A percentile compares a stretch with the other conserved stretches of the same genome.
Conservation (phyloP, 2,329 filamentous ascomycete genomes). For the Macrophomina phaseolina region DNA sequence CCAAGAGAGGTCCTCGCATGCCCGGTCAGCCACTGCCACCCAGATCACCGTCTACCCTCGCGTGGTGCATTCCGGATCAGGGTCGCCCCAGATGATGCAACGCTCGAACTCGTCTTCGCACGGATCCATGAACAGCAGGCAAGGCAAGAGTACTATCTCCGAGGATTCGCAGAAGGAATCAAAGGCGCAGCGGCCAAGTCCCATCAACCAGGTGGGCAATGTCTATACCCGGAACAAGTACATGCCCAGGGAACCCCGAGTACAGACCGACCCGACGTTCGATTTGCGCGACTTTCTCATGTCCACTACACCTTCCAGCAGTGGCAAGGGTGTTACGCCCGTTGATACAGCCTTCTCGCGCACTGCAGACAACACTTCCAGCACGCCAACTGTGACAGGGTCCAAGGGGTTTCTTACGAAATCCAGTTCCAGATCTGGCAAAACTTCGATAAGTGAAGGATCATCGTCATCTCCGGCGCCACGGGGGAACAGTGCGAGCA, state of each 20-base stretch:
- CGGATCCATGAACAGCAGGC: background rate
- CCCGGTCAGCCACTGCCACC: background rate
- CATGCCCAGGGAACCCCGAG: slow-evolving; percentile 73
- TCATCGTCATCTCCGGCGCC: slow-evolving; percentile 6
- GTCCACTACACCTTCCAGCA: slow-evolving; percentile 68
- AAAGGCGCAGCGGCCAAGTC: slow-evolving; percentile 20
- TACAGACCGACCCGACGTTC: slow-evolving; percentile 71
- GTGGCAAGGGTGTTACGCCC: slow-evolving; percentile 9
- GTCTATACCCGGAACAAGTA: slow-evolving; percentile 21
- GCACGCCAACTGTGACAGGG: slow-evolving; percentile 1
- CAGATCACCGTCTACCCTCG: slow-evolving; percentile 39
- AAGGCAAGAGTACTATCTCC: slow-evolving; percentile 16
- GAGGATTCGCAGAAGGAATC: slow-evolving; percentile 21
- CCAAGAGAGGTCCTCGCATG: slow-evolving; percentile 11
- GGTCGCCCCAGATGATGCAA: slow-evolving; percentile 28
- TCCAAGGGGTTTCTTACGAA: slow-evolving; percentile 11
- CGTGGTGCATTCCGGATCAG: slow-evolving; percentile 38
- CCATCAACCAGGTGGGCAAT: slow-evolving; percentile 22
- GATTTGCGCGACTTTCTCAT: slow-evolving; percentile 92
- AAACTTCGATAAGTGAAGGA: slow-evolving; percentile 23
- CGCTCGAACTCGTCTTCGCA: slow-evolving; percentile 21
- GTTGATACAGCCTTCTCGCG: slow-evolving; percentile 20
- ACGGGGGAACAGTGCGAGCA: background rate
- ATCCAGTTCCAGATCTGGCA: slow-evolving; percentile 23
- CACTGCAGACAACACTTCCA: background rate